Conservation (phyloP, 1,139 yeast genomes). For the Debaryomyces fabryi region DNA sequence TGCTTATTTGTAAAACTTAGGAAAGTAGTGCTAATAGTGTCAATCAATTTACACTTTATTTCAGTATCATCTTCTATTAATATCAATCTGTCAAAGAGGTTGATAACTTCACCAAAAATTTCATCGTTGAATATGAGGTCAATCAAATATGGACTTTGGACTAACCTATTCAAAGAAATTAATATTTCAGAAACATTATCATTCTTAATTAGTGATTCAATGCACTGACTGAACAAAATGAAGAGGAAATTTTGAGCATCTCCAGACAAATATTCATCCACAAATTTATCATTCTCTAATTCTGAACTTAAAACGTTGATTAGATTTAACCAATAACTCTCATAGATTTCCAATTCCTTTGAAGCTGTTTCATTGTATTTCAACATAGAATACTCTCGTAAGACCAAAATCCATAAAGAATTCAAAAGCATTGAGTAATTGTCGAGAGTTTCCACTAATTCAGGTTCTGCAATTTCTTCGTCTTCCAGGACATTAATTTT, state of each 20-base stretch:
- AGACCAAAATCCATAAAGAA: conserved; percentile 77
- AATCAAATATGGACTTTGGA: conserved; percentile 61
- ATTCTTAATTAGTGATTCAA: conserved; percentile 66
- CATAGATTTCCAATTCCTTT: conserved; percentile 59
- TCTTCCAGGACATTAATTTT: conserved; percentile 50
- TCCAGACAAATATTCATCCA: conserved; percentile 50
- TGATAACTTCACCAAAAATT: conserved; percentile 75
- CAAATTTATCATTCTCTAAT: conserved; percentile 47
- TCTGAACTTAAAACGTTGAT: conserved; percentile 76
- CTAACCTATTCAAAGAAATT: conserved; percentile 56
- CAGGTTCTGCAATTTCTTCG: conserved; percentile 37
- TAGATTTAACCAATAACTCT: conserved; percentile 76
- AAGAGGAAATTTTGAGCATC: conserved; percentile 78
- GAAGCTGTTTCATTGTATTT: conserved; percentile 55
- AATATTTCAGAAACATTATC: conserved; percentile 48
- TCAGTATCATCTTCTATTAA: conserved; percentile 57
- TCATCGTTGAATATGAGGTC: conserved; percentile 65
- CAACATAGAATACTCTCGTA: conserved; percentile 73
- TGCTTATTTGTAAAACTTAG: conserved; percentile 29
- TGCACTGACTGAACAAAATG: conserved; percentile 80
- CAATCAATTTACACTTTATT: conserved; percentile 56
- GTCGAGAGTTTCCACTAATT: conserved; percentile 47
- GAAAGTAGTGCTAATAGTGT: conserved; percentile 56
- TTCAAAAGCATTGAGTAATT: conserved; percentile 63
- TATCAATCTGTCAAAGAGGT: conserved; percentile 72